Evolutionary conservation across 2,329 filamentous ascomycete genomes (phyloP).

Genomic region (Berkeleyomyces basicola): DNA sequence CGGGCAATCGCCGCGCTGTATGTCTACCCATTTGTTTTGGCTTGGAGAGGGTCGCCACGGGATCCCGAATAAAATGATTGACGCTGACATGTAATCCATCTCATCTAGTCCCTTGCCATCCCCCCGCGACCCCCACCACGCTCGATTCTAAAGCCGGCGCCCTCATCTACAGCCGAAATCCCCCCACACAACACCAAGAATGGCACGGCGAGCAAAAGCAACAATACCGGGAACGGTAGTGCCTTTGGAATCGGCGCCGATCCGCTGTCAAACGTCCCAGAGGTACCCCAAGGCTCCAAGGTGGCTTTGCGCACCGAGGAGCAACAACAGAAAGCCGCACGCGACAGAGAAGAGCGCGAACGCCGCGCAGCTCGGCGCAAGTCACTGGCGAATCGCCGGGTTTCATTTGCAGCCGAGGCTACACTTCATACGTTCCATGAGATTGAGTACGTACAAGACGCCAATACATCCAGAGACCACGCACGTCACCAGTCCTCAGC

Average conservation of each 20-base stretch:
- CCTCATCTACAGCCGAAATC: constrained; percentile 46
- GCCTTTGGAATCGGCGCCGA: constrained; percentile 9
- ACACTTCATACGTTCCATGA: constrained; percentile 96
- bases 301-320: constrained; percentile 53
- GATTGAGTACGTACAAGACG: constrained; percentile 75
- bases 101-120: constrained; percentile 36
- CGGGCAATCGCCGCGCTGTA: constrained; percentile 69
- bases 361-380: constrained; percentile 80
- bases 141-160: constrained; percentile 69
- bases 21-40: constrained; percentile 15
- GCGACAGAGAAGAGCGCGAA: constrained; percentile 54
- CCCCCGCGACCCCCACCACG: constrained; percentile 34
- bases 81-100: background rate
- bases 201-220: background rate
- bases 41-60: too few species aligned
- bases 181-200: constrained; percentile 25
- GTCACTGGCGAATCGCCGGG: constrained; percentile 78
- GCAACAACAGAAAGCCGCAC: constrained; percentile 51
- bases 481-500: constrained; percentile 40
- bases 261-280: constrained; percentile 12
- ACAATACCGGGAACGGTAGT: background rate
- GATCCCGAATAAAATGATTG: background rate
- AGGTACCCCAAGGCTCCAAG: constrained; percentile 25
- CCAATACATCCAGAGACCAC: constrained; percentile 63
- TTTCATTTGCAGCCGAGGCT: constrained; percentile 93